Evolutionary conservation across 176 grass and related monocot genomes (phyloP), one percentile per base, ranked within the genome.

Genomic region (Melocanna baccifera): DNA sequence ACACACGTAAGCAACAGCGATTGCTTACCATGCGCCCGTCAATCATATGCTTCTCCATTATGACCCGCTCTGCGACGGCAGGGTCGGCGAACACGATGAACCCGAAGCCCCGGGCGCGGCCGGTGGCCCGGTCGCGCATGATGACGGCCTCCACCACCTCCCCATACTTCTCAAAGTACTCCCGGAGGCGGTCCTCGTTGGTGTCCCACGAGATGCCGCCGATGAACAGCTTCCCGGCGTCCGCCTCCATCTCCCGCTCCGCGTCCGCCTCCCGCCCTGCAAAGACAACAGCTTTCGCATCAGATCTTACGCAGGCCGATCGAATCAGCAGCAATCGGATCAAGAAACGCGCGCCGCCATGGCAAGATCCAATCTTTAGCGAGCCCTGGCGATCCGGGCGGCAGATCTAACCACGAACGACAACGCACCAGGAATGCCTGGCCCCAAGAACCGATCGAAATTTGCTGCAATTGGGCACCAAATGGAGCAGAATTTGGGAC

Each of bases 141-240:
- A 98, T 84, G 57, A 98, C 89, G 36, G 91, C 91, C 77, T 98
- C 95, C 75, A 92, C 91, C 73, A 98, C 95, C 87, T 93, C 92
- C 12, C 95, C 95, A 36, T 86, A 98, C 74, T 86, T 92, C 64
- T 85, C 76, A 46, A 98, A 98, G 87, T 98, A 95, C 67, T 95
- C 91, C 10, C 89, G 73, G 43, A 98, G 91, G 45, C 87, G 87
- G 29, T 98, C 95, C 62, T 98, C 95, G 76, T 91, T 98, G 78
- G 95, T 98, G 70, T 98, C 92, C 95, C 95, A 98, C 30, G 95
- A 98, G 87, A 98, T 98, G 79, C 95, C 95, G 52, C 91, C 92
- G 75, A 98, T 80, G 76, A 98, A 98, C 55, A 98, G 83, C 87
- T 98, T 98, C 53, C 91, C 92, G 56, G 86, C 81, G 80, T 94